phyloP scores from a whole-genome alignment of 2,329 filamentous ascomycete species.

The Immersiporthe knoxdaviesiana region DNA sequence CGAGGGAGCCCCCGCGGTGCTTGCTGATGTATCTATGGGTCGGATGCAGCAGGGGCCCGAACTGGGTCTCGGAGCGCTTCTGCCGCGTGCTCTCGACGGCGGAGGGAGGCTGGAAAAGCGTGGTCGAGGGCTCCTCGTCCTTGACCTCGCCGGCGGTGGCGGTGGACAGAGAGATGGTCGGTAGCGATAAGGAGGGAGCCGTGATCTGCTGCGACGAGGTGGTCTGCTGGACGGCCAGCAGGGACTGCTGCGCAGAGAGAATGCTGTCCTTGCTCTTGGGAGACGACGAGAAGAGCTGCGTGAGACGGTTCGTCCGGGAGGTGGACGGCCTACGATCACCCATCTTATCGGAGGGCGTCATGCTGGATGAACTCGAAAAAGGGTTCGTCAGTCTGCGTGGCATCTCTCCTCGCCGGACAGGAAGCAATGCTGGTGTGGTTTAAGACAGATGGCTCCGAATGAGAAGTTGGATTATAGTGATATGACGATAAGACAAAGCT shows the following conservation, averaged over 20 bases:
- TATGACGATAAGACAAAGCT: background rate
- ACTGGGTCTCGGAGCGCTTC: conserved; percentile 83
- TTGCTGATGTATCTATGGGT: conserved; percentile 88
- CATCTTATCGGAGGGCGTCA: conserved; percentile 52
- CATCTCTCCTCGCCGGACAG: conserved; percentile 47
- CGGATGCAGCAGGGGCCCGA: conserved; percentile 79
- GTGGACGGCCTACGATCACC: conserved; percentile 62
- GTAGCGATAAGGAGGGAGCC: conserved; percentile 75
- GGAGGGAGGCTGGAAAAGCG: conserved; percentile 84
- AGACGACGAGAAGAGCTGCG: conserved; percentile 80
- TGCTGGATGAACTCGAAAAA: conserved; percentile 55
- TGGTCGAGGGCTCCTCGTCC: conserved; percentile 75
- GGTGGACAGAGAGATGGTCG: conserved; percentile 89
- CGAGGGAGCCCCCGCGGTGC: conserved; percentile 79
- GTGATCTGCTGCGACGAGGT: conserved; percentile 66
- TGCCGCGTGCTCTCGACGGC: conserved; percentile 79
- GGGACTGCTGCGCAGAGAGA: conserved; percentile 67
- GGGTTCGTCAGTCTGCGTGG: conserved; percentile 63
- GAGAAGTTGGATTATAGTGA: background rate
- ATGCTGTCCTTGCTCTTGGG: conserved; percentile 74
- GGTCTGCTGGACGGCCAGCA: conserved; percentile 66
- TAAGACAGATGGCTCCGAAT: background rate
- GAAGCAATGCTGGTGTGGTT: background rate
- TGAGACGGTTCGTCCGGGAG: conserved; percentile 75
- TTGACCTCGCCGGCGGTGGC: conserved; percentile 74